Percentiles rank a stretch among this genome's conserved stretches.
These are phyloP conservation scores for Podospora fimiseda DNA, from an alignment of 495 filamentous ascomycete genomes.

Conservation along the genomic window DNA sequence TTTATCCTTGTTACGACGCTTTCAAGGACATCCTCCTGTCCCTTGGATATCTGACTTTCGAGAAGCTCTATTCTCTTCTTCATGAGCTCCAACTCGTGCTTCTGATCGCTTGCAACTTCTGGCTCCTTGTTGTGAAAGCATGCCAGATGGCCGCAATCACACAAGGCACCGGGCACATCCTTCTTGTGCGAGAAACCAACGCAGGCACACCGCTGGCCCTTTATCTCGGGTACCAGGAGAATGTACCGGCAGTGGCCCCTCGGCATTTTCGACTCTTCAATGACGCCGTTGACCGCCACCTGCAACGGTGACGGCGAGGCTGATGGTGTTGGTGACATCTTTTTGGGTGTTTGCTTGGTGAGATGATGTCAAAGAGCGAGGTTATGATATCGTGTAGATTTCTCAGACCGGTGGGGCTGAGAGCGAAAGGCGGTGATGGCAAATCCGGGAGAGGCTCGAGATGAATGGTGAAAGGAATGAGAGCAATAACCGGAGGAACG, in stretches of 20 bases:
- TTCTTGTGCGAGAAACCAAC: conserved; percentile 49
- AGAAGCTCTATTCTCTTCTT: conserved; percentile 40
- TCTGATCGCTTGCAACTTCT: conserved; percentile 31
- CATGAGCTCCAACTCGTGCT: conserved; percentile 42
- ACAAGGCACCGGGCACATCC: conserved; percentile 43
- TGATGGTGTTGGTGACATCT: conserved; percentile 11
- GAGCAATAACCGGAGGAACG: conserved; percentile 11
- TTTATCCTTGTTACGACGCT: conserved; percentile 39
- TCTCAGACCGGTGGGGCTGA: background rate
- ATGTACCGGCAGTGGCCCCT: conserved; percentile 52
- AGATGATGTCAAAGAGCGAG: background rate
- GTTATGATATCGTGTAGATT: too few species aligned
- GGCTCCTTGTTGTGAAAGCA: conserved; percentile 46
- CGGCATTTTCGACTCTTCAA: conserved; percentile 40
- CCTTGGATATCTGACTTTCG: conserved; percentile 41
- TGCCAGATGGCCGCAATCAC: conserved; percentile 50
- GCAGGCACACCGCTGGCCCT: conserved; percentile 49
- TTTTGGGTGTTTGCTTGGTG: background rate
- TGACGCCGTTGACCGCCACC: conserved; percentile 16
- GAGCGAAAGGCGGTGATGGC: background rate
- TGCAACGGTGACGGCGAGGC: conserved; percentile 27
- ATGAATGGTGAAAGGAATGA: background rate
- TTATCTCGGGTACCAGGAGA: conserved; percentile 46
- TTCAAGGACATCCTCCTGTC: conserved; percentile 36
- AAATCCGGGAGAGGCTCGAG: background rate